Evolutionary conservation across 139 green algal species (phyloP).

Genomic region (Micractinium conductrix): DNA sequence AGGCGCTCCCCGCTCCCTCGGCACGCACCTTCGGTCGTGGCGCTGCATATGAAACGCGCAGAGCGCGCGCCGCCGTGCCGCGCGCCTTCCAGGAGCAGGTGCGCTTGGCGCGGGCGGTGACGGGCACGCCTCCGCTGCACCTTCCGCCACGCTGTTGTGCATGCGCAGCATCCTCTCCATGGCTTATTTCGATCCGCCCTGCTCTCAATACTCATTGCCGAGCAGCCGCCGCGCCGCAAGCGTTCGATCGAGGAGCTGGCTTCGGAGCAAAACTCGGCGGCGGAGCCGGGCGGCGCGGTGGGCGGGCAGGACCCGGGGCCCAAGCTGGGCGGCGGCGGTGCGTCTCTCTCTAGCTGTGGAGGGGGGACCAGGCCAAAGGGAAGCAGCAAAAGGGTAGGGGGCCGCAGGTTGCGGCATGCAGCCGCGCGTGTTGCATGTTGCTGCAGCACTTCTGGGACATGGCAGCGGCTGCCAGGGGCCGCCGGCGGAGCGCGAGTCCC

Average conservation of each 20-base stretch:
- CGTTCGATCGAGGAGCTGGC: conserved; percentile 5
- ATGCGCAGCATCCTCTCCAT: neutral
- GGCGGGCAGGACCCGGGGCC: neutral
- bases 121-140: neutral
- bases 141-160: neutral
- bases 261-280: neutral
- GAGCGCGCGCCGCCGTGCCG: no score
- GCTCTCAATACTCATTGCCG: no score
- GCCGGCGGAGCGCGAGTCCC: no score
- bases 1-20: no score
- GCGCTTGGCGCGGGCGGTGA: neutral
- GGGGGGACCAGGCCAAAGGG: neutral
- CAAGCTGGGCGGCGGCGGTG: neutral
- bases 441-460: neutral
- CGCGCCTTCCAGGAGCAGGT: neutral
- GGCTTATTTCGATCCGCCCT: no score
- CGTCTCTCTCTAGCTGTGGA: no score
- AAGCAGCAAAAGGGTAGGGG: neutral
- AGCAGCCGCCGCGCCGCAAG: neutral
- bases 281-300: conserved; percentile 1
- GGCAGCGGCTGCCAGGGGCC: neutral
- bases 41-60: no score
- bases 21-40: no score
- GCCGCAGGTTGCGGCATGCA: no score
- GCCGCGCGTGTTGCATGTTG: neutral